phyloP scores from a whole-genome alignment of 2,329 filamentous ascomycete genomes.

The Penicillium sp. region DNA sequence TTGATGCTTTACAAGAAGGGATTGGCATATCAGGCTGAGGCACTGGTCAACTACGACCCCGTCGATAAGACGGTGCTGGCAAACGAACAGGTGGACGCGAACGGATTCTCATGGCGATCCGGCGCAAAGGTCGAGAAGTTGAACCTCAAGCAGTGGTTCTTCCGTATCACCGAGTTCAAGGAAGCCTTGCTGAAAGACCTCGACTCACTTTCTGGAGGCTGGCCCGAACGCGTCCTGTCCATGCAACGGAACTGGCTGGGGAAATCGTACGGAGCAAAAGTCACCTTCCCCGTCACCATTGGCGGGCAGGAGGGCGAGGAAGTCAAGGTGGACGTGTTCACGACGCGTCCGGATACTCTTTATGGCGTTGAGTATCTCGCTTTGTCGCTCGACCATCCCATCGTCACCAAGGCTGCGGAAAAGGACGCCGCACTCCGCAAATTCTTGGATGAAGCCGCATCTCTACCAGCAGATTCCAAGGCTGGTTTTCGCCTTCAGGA shows the following conservation, averaged over 20 bases:
- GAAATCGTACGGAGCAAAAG: conserved; percentile 69
- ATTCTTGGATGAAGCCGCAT: conserved; percentile 62
- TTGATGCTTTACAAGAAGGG: conserved; percentile 72
- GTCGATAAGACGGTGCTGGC: conserved; percentile 86
- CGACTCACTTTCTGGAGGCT: conserved; percentile 65
- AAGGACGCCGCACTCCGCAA: conserved; percentile 62
- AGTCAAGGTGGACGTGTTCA: conserved; percentile 70
- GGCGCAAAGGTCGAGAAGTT: conserved; percentile 81
- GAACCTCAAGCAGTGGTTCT: conserved; percentile 84
- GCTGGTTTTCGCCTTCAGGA: conserved; percentile 67
- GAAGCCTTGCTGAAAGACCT: conserved; percentile 72
- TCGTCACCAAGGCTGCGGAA: conserved; percentile 64
- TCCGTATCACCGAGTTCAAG: conserved; percentile 78
- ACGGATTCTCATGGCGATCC: conserved; percentile 83
- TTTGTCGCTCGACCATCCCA: conserved; percentile 70
- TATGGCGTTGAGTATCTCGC: conserved; percentile 85
- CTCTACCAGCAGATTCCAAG: conserved; percentile 59
- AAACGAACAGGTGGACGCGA: conserved; percentile 82
- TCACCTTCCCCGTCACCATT: conserved; percentile 66
- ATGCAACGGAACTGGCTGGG: conserved; percentile 92
- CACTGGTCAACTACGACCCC: conserved; percentile 87
- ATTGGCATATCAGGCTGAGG: conserved; percentile 79
- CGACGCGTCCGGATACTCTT: conserved; percentile 83
- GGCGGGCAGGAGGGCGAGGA: conserved; percentile 26
- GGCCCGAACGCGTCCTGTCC: conserved; percentile 79